Percentiles rank a stretch among this genome's conserved stretches.
Evolutionary conservation across 2,329 filamentous ascomycete genomes (phyloP).

Genomic region (Diatrype stigma): DNA sequence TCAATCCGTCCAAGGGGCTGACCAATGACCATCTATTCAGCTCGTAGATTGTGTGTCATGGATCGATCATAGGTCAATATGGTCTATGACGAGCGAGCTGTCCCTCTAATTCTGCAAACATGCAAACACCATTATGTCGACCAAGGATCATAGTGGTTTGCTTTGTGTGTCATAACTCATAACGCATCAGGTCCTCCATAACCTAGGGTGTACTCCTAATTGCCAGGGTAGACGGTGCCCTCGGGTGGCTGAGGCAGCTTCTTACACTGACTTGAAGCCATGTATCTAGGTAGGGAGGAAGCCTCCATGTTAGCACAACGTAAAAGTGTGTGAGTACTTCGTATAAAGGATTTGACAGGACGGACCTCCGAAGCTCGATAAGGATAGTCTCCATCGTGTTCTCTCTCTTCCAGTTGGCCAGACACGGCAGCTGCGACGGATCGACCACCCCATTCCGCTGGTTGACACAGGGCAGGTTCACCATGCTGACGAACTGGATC

Average conservation of each 20-base stretch:
- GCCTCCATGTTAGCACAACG: not conserved
- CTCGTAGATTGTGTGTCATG: too few species aligned
- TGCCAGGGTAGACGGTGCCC: slow-evolving; percentile 50
- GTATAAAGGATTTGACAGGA: not conserved
- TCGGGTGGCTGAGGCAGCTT: slow-evolving; percentile 93
- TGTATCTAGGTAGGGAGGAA: slow-evolving; percentile 58
- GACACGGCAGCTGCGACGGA: slow-evolving; percentile 74
- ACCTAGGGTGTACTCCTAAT: too few species aligned
- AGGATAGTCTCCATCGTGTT: slow-evolving; percentile 94
- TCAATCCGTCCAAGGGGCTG: not conserved
- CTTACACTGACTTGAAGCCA: slow-evolving; percentile 89
- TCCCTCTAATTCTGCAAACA: not conserved
- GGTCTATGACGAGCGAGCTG: not conserved
- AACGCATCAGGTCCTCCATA: not conserved
- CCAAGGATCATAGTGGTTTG: not conserved
- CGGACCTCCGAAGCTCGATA: slow-evolving; percentile 71
- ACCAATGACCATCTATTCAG: too few species aligned
- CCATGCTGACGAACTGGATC: slow-evolving; percentile 87
- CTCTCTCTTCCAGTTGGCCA: slow-evolving; percentile 86
- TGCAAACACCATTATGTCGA: not conserved
- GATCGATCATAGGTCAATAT: not conserved
- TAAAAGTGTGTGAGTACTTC: too few species aligned
- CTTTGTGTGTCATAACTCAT: not conserved
- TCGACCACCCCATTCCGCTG: slow-evolving; percentile 78
- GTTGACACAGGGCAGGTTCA: slow-evolving; percentile 96